phyloP scores from a whole-genome alignment of 495 filamentous ascomycete species.

The Hypoxylon cercidicola region DNA sequence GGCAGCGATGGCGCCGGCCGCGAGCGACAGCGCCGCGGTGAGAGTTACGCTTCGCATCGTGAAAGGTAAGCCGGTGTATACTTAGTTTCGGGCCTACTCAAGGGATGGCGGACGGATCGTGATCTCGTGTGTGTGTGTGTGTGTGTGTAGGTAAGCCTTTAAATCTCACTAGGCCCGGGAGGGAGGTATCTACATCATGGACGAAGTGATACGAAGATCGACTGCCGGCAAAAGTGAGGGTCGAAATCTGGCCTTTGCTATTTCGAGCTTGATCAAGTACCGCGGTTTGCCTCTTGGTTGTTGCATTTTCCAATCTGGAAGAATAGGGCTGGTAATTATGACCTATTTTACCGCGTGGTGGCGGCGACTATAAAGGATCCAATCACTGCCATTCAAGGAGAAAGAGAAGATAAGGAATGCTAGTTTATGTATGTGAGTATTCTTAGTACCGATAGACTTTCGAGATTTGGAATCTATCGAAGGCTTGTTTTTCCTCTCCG shows the following conservation, averaged over 20 bases:
- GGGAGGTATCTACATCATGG: background rate
- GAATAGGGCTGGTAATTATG: slow-evolving; percentile 22
- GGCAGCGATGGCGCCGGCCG: slow-evolving; percentile 27
- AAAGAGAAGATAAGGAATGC: background rate
- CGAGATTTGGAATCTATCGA: no score
- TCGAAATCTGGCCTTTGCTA: slow-evolving; percentile 13
- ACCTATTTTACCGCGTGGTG: slow-evolving; percentile 25
- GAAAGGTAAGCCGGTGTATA: background rate
- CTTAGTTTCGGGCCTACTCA: background rate
- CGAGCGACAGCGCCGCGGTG: slow-evolving; percentile 28
- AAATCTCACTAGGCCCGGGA: no score
- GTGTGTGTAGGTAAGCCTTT: no score
- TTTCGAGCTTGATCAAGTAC: slow-evolving; percentile 34
- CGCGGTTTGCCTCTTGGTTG: slow-evolving; percentile 10
- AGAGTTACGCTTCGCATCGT: slow-evolving; percentile 31
- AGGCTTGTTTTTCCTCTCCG: no score
- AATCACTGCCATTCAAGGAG: slow-evolving; percentile 8
- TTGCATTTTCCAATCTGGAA: slow-evolving; percentile 36
- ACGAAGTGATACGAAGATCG: background rate
- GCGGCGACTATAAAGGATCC: slow-evolving; percentile 5
- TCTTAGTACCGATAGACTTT: no score
- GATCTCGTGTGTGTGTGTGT: no score
- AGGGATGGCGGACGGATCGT: background rate
- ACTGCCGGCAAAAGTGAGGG: background rate
- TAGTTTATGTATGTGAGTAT: background rate